These are phyloP conservation scores for Colletotrichum magnum DNA, from an alignment of 2,329 filamentous ascomycete species.

Conservation along the genomic window DNA sequence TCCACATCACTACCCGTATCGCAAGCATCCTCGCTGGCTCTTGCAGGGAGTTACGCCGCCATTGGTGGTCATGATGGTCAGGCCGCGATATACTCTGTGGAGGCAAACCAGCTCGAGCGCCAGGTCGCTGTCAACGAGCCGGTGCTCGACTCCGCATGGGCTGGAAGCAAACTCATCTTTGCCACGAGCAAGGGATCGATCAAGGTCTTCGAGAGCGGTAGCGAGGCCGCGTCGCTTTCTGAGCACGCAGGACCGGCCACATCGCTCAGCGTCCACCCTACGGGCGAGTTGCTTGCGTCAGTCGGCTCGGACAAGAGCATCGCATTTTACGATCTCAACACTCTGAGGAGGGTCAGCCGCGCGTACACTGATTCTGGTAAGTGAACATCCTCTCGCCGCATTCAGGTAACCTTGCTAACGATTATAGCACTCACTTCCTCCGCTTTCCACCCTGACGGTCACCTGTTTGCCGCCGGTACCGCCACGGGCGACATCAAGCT, in stretches of 20 bases:
- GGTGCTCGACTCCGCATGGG: constrained; percentile 77
- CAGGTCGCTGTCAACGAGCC: constrained; percentile 76
- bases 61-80: constrained; percentile 82
- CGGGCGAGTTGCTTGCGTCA: constrained; percentile 86
- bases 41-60: constrained; percentile 75
- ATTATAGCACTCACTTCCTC: constrained; percentile 78
- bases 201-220: constrained; percentile 83
- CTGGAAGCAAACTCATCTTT: constrained; percentile 77
- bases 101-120: constrained; percentile 76
- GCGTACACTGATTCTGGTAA: constrained; percentile 78
- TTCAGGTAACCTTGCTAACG: constrained; percentile 46
- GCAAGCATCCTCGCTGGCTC: constrained; percentile 63
- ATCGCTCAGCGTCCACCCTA: constrained; percentile 84
- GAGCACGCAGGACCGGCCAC: constrained; percentile 88
- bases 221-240: constrained; percentile 77
- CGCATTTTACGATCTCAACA: constrained; percentile 85
- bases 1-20: constrained; percentile 64
- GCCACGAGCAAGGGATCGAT: constrained; percentile 83
- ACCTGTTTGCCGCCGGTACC: constrained; percentile 90
- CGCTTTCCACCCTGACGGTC: constrained; percentile 96
- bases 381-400: neutral
- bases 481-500: constrained; percentile 85
- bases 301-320: constrained; percentile 94
- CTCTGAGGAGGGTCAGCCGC: constrained; percentile 79
- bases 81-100: constrained; percentile 81